Evolutionary conservation across 257 asterid species (phyloP).

Genomic region (Jacaranda mimosifolia): DNA sequence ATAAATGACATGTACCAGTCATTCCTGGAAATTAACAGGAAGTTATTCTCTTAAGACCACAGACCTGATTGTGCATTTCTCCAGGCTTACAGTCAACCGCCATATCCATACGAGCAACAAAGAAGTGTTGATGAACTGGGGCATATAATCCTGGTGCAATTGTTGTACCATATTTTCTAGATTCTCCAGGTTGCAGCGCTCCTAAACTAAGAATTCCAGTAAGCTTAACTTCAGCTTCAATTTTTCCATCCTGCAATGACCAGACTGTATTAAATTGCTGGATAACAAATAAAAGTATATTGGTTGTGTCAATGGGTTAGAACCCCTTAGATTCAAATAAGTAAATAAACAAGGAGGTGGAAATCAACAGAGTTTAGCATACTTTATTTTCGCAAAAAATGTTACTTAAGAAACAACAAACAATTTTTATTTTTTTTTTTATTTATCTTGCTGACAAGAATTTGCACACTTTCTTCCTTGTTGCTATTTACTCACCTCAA

Average conservation of each 20-base stretch:
- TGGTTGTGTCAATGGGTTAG: not conserved
- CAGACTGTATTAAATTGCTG: not conserved
- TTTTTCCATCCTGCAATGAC: conserved; percentile 74
- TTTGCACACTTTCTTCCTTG: not conserved
- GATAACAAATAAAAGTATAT: not conserved
- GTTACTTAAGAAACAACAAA: not conserved
- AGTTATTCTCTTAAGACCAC: not conserved
- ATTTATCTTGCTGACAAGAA: not conserved
- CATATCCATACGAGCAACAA: conserved; percentile 89
- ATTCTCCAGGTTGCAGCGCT: conserved; percentile 74
- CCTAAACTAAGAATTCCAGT: conserved; percentile 87
- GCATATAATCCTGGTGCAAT: conserved; percentile 85
- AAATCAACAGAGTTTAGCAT: not conserved
- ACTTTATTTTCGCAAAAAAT: not conserved
- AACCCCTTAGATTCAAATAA: not conserved
- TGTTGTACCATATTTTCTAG: conserved; percentile 75
- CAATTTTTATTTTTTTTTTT: not conserved
- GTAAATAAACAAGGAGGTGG: not conserved
- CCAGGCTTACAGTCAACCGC: conserved; percentile 80
- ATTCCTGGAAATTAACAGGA: not conserved
- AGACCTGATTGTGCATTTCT: conserved; percentile 80
- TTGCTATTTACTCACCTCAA: too few species aligned
- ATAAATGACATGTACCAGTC: not conserved
- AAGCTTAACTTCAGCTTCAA: conserved; percentile 84
- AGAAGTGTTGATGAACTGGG: conserved; percentile 84